phyloP scores from a whole-genome alignment of 768 basidiomycete genomes.

The Boletus patriciae region DNA sequence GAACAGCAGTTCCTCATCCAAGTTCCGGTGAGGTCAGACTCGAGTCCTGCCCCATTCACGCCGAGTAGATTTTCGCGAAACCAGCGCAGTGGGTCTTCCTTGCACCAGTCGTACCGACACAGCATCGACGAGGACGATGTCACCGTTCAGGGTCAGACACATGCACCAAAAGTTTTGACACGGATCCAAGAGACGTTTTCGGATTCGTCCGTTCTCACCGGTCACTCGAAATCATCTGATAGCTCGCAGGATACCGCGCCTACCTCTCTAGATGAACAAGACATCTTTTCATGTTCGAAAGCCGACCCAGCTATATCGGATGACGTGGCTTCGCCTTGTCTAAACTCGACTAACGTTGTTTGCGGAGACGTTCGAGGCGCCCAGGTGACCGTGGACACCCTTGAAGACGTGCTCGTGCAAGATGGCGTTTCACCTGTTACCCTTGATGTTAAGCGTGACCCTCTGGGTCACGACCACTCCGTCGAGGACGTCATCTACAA shows the following conservation, averaged over 20 bases:
- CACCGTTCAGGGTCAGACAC: constrained; percentile 53
- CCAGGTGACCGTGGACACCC: constrained; percentile 30
- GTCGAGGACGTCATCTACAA: constrained; percentile 88
- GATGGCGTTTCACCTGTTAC: constrained; percentile 55
- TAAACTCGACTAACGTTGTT: constrained; percentile 43
- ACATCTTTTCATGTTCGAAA: constrained; percentile 32
- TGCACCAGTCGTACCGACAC: constrained; percentile 38
- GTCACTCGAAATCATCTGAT: constrained; percentile 46
- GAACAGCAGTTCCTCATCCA: constrained; percentile 67
- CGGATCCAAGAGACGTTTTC: constrained; percentile 46
- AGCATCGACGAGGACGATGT: constrained; percentile 59
- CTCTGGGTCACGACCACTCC: constrained; percentile 71
- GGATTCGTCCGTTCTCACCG: constrained; percentile 45
- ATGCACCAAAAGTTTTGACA: constrained; percentile 13
- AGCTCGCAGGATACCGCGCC: constrained; percentile 49
- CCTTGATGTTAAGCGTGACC: constrained; percentile 37
- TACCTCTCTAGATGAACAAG: constrained; percentile 50
- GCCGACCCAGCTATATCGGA: constrained; percentile 29
- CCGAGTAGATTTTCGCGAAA: constrained; percentile 49
- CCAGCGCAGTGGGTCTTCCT: constrained; percentile 38
- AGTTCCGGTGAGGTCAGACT: constrained; percentile 51
- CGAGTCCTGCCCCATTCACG: constrained; percentile 44
- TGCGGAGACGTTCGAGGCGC: constrained; percentile 51
- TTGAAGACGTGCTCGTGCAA: constrained; percentile 57
- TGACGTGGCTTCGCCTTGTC: constrained; percentile 30